Evolutionary conservation across 2,329 filamentous ascomycete species (phyloP).

Genomic region (Fusarium heterosporum): DNA sequence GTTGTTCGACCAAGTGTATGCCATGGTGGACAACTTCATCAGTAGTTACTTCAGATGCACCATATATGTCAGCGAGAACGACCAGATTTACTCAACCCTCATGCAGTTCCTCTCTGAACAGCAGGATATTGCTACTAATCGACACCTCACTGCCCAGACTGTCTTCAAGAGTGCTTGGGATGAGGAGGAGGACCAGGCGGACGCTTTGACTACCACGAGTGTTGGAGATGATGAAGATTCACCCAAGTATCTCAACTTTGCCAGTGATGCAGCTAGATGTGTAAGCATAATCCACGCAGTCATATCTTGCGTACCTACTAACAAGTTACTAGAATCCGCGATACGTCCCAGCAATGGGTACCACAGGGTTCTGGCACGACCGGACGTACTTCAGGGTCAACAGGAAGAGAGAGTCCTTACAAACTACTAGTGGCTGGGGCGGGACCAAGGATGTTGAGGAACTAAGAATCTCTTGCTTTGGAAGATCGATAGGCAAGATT

Average conservation of each 20-base stretch:
- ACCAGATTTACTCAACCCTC: slow-evolving; percentile 69
- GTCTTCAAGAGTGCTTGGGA: slow-evolving; percentile 67
- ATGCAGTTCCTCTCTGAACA: slow-evolving; percentile 69
- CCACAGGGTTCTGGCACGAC: slow-evolving; percentile 66
- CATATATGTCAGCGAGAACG: slow-evolving; percentile 65
- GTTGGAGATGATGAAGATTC: slow-evolving; percentile 55
- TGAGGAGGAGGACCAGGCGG: slow-evolving; percentile 61
- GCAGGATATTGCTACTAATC: slow-evolving; percentile 62
- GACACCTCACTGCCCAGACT: slow-evolving; percentile 67
- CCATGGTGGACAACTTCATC: slow-evolving; percentile 52
- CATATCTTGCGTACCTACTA: background rate
- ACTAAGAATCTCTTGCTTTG: slow-evolving; percentile 66
- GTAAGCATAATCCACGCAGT: slow-evolving; percentile 46
- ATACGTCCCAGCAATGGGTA: slow-evolving; percentile 66
- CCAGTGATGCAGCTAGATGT: slow-evolving; percentile 65
- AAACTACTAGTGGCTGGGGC: slow-evolving; percentile 50
- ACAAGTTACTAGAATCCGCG: slow-evolving; percentile 55
- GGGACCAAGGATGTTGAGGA: slow-evolving; percentile 65
- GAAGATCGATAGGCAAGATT: slow-evolving; percentile 55
- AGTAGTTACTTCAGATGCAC: slow-evolving; percentile 62
- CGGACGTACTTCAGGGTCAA: slow-evolving; percentile 63
- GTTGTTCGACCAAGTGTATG: slow-evolving; percentile 52
- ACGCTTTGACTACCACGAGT: slow-evolving; percentile 50
- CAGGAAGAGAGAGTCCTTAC: slow-evolving; percentile 58
- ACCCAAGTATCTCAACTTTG: slow-evolving; percentile 66